Conservation (phyloP, 1,284 basidiomycete species). For the Testicularia cyperi region DNA sequence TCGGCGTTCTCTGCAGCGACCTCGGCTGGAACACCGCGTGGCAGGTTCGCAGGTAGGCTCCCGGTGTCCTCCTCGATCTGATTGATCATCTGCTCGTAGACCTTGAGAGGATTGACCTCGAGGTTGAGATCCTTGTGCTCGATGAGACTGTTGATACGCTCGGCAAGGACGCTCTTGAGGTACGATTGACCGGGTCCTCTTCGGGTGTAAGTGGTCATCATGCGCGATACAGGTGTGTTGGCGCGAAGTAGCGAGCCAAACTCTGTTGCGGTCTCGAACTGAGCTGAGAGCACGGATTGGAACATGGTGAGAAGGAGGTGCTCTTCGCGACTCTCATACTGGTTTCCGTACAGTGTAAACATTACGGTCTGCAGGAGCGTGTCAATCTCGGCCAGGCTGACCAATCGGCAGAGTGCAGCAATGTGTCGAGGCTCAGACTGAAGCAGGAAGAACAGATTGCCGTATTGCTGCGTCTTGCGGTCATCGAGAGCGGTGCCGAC, state of each 20-base stretch:
- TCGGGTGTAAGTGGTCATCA: conserved; percentile 99
- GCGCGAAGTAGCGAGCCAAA: conserved; percentile 94
- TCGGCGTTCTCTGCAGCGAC: conserved; percentile 87
- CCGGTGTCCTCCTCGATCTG: conserved; percentile 97
- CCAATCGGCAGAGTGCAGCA: conserved; percentile 92
- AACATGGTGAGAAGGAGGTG: conserved; percentile 98
- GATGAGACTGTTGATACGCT: conserved; percentile 95
- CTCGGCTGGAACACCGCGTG: conserved; percentile 87
- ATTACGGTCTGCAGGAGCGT: conserved; percentile 98
- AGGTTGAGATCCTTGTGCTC: conserved; percentile 98
- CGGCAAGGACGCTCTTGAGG: conserved; percentile 91
- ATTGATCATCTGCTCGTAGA: conserved; percentile 64
- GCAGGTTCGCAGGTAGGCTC: conserved; percentile 81
- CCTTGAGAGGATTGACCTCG: conserved; percentile 98
- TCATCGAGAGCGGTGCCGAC: conserved; percentile 70
- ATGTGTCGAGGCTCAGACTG: conserved; percentile 97
- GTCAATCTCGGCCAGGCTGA: conserved; percentile 93
- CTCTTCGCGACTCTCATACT: conserved; percentile 98
- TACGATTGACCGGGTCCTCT: conserved; percentile 97
- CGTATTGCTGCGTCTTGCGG: conserved; percentile 88
- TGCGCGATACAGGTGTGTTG: conserved; percentile 96
- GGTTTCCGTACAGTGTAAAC: conserved; percentile 99
- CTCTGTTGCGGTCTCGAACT: conserved; percentile 97
- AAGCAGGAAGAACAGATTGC: conserved; percentile 96
- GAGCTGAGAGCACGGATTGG: conserved; percentile 90